Base-by-base conservation (phyloP, 139 green algal species). In the Pycnococcus provasolii region DNA sequence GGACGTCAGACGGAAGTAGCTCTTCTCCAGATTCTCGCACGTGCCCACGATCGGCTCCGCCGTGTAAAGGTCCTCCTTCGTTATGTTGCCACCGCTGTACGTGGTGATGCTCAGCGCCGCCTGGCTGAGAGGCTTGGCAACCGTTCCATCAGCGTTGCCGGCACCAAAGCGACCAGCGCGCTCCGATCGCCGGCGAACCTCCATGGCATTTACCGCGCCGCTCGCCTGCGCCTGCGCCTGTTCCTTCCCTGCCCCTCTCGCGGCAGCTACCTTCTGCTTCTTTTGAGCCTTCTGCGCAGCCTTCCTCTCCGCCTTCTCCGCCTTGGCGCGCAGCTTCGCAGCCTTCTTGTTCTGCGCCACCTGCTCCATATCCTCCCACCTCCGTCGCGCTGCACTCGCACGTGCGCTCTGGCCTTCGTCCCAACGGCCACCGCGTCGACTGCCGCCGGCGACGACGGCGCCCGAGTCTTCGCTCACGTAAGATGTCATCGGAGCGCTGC, bases 1-100 rank as follows among this genome's bases (percentile, higher is more conserved):
- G 9, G 72, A 68, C 9, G 77, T 82, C 2, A 82, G 66, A 1
- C 77, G 73, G 47, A 82, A 53, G 66, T 80, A 83, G n/a, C 73
- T 48, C 45, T 83, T 83, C 41, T 83, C 77, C 11, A 83, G 64
- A 4, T 61, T 58, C 47, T 11, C 9, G 62, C 44, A 59, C 45
- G 62, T 68, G 46, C 62, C 62, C 26, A 15, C 4, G n/a, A 64
- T 50, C 6, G 58, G n/a, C 15, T 45, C 37, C 26, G 41, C 6
- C 37, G 37, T 37, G 15, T 13, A 64, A 6, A 7, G 11, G 37
- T 52, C 5, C 41, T 64, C 58, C 5, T 64, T 50, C n/a, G 45
- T 40, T 40, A 39, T 40, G 58, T 64, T 40, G 41, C 41, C 58
- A 26, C 37, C 58, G 58, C 37, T 26, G 58, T 6, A 46, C 5